Evolutionary conservation across 306 rosid species (phyloP), one percentile per base, ranked within the genome.

Genomic region (Potentilla sterilis): DNA sequence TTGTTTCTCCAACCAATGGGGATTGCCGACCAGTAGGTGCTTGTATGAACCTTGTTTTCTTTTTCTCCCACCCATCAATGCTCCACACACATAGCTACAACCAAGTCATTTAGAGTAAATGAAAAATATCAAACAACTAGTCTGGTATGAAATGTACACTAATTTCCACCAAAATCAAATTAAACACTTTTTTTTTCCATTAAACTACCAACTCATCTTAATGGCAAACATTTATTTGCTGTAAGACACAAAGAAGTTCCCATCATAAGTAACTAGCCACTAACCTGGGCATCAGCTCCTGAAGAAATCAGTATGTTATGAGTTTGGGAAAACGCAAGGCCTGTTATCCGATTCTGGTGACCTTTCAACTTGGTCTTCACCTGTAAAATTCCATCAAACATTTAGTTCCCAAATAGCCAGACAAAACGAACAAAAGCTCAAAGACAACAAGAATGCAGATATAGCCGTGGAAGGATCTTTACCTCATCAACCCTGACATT

Each of bases 401-500:
- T 73, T 59, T 21, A 74, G 72, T 64, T 48, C 40, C 40, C 59
- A 18, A 40, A 62, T 41, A 57, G 51, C 68, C 69, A 67, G 77
- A 57, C 10, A 57, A 7, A 69, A 38, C 7, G 6, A 12, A 34
- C 48, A 35, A 75, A 6, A 48, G 40, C 21, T 61, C 15, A 42
- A 48, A 57, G 51, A 41, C 41, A 49, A 69, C 22, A 74, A 59
- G 47, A 55, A 14, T 21, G 42, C 21, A 74, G 28, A 74, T 35
- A 46, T 16, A 74, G 13, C 77, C 69, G 32, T 28, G 46, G 22
- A 9, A 61, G 58, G 35, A 28, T 28, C 21, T 18, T 79, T 75
- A 83, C 87, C 82, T 83, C 87, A 69, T 80, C 87, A 69, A 83
- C 84, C 81, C 87, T 80, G 35, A 83, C 87, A 76, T 83, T 83